Percentiles rank a stretch among this genome's conserved stretches.
phyloP scores from a whole-genome alignment of 805 yeast genomes.

The Saccharomycopsis javanensis region DNA sequence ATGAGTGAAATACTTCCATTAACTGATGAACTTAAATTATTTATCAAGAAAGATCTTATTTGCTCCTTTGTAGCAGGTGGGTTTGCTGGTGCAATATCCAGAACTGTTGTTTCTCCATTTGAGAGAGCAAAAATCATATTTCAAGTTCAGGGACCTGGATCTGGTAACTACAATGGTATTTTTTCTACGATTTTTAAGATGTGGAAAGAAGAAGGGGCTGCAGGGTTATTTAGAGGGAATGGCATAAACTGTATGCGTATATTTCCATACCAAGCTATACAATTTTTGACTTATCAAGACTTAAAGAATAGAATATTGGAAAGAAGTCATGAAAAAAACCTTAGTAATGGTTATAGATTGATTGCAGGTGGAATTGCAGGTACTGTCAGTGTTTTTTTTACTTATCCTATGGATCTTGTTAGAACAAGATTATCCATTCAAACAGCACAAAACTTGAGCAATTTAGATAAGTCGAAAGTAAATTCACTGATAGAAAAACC shows the following conservation, averaged over 20 bases:
- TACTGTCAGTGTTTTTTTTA: slow-evolving; percentile 62
- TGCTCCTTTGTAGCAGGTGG: slow-evolving; percentile 69
- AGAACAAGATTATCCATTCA: slow-evolving; percentile 84
- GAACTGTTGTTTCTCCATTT: slow-evolving; percentile 88
- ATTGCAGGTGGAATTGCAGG: slow-evolving; percentile 80
- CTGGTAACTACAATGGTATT: slow-evolving; percentile 54
- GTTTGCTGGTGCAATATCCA: slow-evolving; percentile 66
- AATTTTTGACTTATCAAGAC: slow-evolving; percentile 73
- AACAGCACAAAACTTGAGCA: slow-evolving; percentile 53
- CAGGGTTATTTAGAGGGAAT: slow-evolving; percentile 85
- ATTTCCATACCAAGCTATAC: slow-evolving; percentile 91
- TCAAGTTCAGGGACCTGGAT: slow-evolving; percentile 67
- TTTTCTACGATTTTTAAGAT: slow-evolving; percentile 64
- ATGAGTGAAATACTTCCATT: slow-evolving; percentile 6
- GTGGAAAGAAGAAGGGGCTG: slow-evolving; percentile 86
- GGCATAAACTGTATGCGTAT: slow-evolving; percentile 83
- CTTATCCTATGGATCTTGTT: slow-evolving; percentile 87
- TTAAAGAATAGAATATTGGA: slow-evolving; percentile 28
- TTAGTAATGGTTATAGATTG: slow-evolving; percentile 51
- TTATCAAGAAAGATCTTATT: slow-evolving; percentile 34
- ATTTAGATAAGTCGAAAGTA: slow-evolving; percentile 35
- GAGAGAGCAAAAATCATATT: slow-evolving; percentile 88
- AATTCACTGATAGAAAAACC: slow-evolving; percentile 32
- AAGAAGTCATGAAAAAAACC: slow-evolving; percentile 24
- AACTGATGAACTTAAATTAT: neutral